These are phyloP conservation scores for Lyophyllum shimeji DNA, from an alignment of 768 basidiomycete genomes.

Conservation along the genomic window DNA sequence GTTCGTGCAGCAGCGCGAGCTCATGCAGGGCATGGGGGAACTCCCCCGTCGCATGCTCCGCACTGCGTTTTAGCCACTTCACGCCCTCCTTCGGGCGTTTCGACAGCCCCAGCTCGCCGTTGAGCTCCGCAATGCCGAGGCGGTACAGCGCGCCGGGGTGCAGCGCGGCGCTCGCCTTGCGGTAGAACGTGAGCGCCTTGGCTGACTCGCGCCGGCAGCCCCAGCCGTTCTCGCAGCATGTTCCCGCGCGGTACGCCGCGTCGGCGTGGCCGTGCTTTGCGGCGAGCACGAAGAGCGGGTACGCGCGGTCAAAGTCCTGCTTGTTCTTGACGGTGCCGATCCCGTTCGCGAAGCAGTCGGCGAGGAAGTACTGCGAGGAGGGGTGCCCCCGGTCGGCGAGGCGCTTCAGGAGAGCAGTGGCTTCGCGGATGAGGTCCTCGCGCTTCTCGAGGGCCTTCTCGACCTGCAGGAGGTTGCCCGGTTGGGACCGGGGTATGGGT, in stretches of 20 bases:
- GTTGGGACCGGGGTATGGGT: slow-evolving; percentile 68
- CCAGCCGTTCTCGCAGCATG: slow-evolving; percentile 99
- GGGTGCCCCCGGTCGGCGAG: slow-evolving; percentile 94
- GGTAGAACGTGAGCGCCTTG: slow-evolving; percentile 91
- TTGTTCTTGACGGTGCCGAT: slow-evolving; percentile 86
- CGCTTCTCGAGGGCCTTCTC: slow-evolving; percentile 80
- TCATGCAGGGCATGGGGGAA: slow-evolving; percentile 97
- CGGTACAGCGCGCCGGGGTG: slow-evolving; percentile 98
- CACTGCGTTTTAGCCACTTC: slow-evolving; percentile 97
- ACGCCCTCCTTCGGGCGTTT: slow-evolving; percentile 94
- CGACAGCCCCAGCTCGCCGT: slow-evolving; percentile 86
- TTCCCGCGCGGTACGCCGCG: slow-evolving; percentile 92
- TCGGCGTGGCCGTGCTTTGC: slow-evolving; percentile 98
- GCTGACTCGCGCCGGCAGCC: slow-evolving; percentile 90
- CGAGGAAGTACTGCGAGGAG: slow-evolving; percentile 94
- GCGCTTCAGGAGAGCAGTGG: slow-evolving; percentile 81
- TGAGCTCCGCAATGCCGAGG: slow-evolving; percentile 92
- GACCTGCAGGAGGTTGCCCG: slow-evolving; percentile 76
- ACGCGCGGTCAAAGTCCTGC: slow-evolving; percentile 97
- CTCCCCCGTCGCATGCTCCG: slow-evolving; percentile 91
- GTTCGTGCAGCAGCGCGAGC: slow-evolving; percentile 88
- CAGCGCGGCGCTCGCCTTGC: slow-evolving; percentile 87
- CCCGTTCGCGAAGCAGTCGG: slow-evolving; percentile 98
- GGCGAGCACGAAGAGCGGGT: slow-evolving; percentile 92
- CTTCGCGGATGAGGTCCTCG: slow-evolving; percentile 89